A percentile compares a stretch with the other conserved stretches of the same genome.
phyloP scores from a whole-genome alignment of 495 filamentous ascomycete genomes.

The Talaromyces borbonicus region DNA sequence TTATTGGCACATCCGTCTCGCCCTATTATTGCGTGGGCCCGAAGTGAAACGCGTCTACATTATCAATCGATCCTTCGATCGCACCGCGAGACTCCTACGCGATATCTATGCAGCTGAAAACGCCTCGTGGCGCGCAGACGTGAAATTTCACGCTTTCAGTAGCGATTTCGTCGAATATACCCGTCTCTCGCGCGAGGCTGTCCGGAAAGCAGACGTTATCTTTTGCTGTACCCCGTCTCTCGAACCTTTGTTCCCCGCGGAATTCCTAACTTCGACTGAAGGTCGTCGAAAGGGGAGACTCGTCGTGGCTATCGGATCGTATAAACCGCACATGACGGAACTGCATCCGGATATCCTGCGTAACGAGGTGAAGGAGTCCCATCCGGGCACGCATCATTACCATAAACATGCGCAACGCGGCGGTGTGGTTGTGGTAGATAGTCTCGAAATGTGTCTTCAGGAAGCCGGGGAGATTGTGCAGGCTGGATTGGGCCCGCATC shows the following conservation, averaged over 20 bases:
- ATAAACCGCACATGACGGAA: constrained; percentile 79
- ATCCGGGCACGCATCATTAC: constrained; percentile 43
- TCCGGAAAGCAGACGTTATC: constrained; percentile 64
- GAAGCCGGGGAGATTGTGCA: constrained; percentile 87
- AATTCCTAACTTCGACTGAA: constrained; percentile 55
- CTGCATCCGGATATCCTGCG: constrained; percentile 64
- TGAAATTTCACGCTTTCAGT: constrained; percentile 62
- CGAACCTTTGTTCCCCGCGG: constrained; percentile 51
- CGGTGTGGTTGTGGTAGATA: constrained; percentile 77
- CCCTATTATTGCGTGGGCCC: constrained; percentile 58
- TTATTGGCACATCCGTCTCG: constrained; percentile 84
- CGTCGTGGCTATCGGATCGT: constrained; percentile 73
- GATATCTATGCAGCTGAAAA: constrained; percentile 46
- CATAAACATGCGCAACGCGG: constrained; percentile 64
- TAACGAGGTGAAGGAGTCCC: constrained; percentile 49
- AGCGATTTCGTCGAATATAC: constrained; percentile 61
- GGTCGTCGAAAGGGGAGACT: constrained; percentile 67
- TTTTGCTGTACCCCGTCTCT: constrained; percentile 67
- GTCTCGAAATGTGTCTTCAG: constrained; percentile 62
- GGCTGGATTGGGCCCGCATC: constrained; percentile 55
- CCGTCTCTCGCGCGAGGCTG: constrained; percentile 52
- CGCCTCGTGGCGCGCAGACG: constrained; percentile 43
- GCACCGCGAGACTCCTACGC: constrained; percentile 43
- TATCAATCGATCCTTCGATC: constrained; percentile 63
- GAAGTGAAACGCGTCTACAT: constrained; percentile 72